phyloP scores from a whole-genome alignment of 805 yeast genomes.

The Saccharomycopsis olivae region DNA sequence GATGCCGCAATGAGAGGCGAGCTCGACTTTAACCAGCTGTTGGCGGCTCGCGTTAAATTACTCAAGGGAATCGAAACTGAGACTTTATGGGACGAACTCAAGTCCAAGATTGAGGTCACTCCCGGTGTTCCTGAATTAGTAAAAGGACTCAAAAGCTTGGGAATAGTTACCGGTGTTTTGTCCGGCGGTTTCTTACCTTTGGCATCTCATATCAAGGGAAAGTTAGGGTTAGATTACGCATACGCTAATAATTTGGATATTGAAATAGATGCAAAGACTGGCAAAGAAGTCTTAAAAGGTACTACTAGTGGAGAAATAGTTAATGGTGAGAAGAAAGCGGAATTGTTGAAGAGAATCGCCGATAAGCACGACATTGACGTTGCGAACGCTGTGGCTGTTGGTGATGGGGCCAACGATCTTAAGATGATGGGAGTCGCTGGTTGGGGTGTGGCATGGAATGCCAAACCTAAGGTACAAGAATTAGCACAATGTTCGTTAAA shows the following conservation, averaged over 20 bases:
- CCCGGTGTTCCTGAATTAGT: slow-evolving; percentile 75
- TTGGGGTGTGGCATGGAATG: slow-evolving; percentile 94
- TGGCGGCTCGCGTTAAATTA: slow-evolving; percentile 64
- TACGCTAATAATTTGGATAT: slow-evolving; percentile 63
- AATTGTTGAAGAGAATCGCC: slow-evolving; percentile 54
- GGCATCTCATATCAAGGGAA: slow-evolving; percentile 61
- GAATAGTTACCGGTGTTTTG: slow-evolving; percentile 71
- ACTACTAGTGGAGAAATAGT: slow-evolving; percentile 71
- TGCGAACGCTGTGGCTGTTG: slow-evolving; percentile 64
- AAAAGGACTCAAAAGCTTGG: slow-evolving; percentile 45
- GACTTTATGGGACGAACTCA: slow-evolving; percentile 69
- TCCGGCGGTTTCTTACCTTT: slow-evolving; percentile 93
- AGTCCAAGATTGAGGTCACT: slow-evolving; percentile 61
- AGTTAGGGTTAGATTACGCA: slow-evolving; percentile 73
- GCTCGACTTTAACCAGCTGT: slow-evolving; percentile 77
- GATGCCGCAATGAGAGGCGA: slow-evolving; percentile 96
- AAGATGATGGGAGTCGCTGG: slow-evolving; percentile 90
- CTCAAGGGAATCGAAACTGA: slow-evolving; percentile 71
- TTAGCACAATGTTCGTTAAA: slow-evolving; percentile 79
- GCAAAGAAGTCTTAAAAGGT: slow-evolving; percentile 53
- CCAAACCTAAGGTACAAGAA: slow-evolving; percentile 83
- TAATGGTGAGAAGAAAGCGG: slow-evolving; percentile 77
- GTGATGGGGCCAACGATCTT: slow-evolving; percentile 96
- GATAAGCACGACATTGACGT: slow-evolving; percentile 40
- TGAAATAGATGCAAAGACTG: slow-evolving; percentile 33